A percentile compares a stretch with the other conserved stretches of the same genome.
Conservation (phyloP, 1,284 basidiomycete species). For the Marasmius tenuissimus region DNA sequence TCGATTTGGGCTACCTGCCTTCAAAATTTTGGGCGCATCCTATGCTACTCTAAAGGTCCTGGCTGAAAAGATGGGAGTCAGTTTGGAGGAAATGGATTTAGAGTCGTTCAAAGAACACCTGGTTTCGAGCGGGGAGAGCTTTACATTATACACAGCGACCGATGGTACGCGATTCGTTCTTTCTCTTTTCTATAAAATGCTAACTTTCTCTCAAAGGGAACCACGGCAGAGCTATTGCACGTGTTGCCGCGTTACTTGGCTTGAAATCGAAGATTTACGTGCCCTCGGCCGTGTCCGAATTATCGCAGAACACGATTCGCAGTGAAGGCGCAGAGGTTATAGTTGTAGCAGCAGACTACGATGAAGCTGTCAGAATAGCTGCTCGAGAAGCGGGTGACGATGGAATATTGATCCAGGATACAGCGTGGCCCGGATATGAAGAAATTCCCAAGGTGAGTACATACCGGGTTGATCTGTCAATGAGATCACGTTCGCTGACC, state of each 20-base stretch:
- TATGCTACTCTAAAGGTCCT: constrained; percentile 12
- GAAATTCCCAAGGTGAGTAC: constrained; percentile 9
- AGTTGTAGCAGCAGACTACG: constrained; percentile 5
- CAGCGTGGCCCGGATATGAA: constrained; percentile 11
- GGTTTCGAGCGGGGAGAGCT: background rate
- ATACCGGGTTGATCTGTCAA: too few species aligned
- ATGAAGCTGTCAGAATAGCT: constrained; percentile 7
- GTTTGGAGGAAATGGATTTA: background rate
- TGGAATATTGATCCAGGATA: constrained; percentile 13
- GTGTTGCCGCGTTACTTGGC: constrained; percentile 4
- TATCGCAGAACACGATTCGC: background rate
- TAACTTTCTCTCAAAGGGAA: constrained; percentile 4
- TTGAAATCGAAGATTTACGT: constrained; percentile 7
- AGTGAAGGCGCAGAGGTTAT: constrained; percentile 8
- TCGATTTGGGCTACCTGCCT: constrained; percentile 14
- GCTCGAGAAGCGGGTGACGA: background rate
- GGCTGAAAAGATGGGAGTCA: constrained; percentile 3
- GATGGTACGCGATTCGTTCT: background rate
- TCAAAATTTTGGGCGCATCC: constrained; percentile 18
- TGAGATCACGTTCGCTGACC: too few species aligned
- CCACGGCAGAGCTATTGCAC: constrained; percentile 15
- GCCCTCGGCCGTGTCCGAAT: constrained; percentile 2
- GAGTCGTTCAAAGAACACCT: background rate
- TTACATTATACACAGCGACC: constrained; percentile 9
- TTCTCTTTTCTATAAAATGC: background rate